Percentiles rank a stretch among this genome's conserved stretches.
Conservation (phyloP, 805 yeast species). For the Cyberlindnera americana region DNA sequence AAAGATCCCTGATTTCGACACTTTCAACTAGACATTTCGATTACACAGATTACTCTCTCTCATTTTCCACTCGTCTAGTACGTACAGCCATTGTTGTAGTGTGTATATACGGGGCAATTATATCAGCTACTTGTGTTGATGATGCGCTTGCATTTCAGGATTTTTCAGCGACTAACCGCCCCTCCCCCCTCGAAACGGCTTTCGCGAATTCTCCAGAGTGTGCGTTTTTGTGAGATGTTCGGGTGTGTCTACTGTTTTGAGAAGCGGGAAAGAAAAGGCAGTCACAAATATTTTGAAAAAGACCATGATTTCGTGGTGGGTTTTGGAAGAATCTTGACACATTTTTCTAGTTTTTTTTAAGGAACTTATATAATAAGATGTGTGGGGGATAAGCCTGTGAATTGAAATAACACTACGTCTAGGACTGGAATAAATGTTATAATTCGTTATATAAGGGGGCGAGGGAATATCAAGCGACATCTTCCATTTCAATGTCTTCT, state of each 20-base stretch:
- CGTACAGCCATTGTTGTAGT: slow-evolving; percentile 14
- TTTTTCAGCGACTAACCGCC: slow-evolving; percentile 16
- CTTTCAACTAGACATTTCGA: too few species aligned
- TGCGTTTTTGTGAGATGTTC: background rate
- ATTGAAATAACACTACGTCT: too few species aligned
- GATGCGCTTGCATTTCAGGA: slow-evolving; percentile 10
- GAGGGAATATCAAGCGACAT: slow-evolving; percentile 41
- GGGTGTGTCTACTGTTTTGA: slow-evolving; percentile 1
- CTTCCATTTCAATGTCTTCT: slow-evolving; percentile 75
- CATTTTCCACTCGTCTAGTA: background rate
- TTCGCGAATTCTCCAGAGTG: too few species aligned
- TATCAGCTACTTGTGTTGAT: too few species aligned
- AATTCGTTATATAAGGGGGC: background rate
- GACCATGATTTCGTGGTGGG: background rate
- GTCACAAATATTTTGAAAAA: slow-evolving; percentile 6
- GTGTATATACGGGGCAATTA: slow-evolving; percentile 10
- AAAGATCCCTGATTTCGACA: too few species aligned
- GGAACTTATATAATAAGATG: too few species aligned
- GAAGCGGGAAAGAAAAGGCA: slow-evolving; percentile 3
- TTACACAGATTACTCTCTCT: background rate
- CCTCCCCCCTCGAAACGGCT: too few species aligned
- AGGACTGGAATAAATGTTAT: too few species aligned
- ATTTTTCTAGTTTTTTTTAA: background rate
- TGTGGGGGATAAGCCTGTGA: too few species aligned
- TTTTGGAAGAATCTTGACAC: slow-evolving; percentile 10